Conservation (phyloP, 2,329 filamentous ascomycete species). For the Fusarium sp. region DNA sequence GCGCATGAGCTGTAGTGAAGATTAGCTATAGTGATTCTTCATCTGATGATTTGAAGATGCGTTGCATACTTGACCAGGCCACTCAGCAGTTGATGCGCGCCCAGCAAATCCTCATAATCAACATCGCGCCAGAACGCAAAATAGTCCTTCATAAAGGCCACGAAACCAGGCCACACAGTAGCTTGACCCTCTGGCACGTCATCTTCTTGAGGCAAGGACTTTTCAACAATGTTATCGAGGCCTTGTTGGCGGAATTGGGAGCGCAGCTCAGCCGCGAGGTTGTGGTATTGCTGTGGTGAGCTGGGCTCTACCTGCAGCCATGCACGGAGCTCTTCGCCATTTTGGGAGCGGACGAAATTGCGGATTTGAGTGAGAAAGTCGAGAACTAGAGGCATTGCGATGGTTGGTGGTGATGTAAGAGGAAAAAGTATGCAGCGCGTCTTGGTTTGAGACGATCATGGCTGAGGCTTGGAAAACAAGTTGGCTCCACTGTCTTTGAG, state of each 20-base stretch:
- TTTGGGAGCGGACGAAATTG: constrained; percentile 66
- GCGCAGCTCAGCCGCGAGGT: constrained; percentile 76
- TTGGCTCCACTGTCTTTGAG: constrained; percentile 38
- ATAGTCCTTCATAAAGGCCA: constrained; percentile 84
- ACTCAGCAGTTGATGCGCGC: constrained; percentile 80
- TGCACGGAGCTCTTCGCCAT: constrained; percentile 74
- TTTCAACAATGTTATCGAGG: constrained; percentile 73
- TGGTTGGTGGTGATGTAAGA: neutral
- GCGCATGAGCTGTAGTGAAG: constrained; percentile 75
- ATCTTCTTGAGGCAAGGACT: constrained; percentile 73
- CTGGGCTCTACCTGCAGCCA: constrained; percentile 82
- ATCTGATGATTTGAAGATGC: neutral
- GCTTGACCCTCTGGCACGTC: constrained; percentile 73
- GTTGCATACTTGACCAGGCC: constrained; percentile 77
- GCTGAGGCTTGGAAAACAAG: constrained; percentile 17
- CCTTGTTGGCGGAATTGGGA: constrained; percentile 64
- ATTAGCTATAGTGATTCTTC: constrained; percentile 9
- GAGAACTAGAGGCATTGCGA: constrained; percentile 71
- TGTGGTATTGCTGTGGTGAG: constrained; percentile 73
- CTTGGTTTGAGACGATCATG: neutral
- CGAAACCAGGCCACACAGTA: constrained; percentile 80
- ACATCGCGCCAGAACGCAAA: constrained; percentile 85
- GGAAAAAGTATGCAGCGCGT: neutral
- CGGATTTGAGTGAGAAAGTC: constrained; percentile 77
- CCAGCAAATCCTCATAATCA: constrained; percentile 78